These are phyloP conservation scores for Truncatella angustata DNA, from an alignment of 2,329 filamentous ascomycete genomes.

Conservation along the genomic window DNA sequence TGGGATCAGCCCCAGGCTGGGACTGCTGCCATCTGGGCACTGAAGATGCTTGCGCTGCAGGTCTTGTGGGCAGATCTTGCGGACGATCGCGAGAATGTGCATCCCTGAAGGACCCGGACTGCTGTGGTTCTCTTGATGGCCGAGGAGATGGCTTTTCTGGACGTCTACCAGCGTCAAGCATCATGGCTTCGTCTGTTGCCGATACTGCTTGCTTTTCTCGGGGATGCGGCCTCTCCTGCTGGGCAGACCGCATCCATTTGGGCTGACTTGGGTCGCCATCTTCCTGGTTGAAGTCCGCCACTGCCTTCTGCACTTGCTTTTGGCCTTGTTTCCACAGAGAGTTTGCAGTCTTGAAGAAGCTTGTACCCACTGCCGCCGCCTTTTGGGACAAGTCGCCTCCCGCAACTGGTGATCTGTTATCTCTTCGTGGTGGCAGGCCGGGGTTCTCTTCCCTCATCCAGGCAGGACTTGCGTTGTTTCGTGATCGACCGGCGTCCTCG, in stretches of 20 bases:
- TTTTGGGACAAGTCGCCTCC: constrained; percentile 71
- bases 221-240: constrained; percentile 40
- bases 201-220: constrained; percentile 32
- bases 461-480: constrained; percentile 46
- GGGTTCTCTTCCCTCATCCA: constrained; percentile 60
- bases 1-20: constrained; percentile 46
- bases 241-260: constrained; percentile 88
- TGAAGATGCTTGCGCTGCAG: constrained; percentile 40
- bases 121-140: constrained; percentile 21
- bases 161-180: constrained; percentile 67
- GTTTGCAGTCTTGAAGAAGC: constrained; percentile 88
- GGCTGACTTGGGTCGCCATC: constrained; percentile 78
- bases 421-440: constrained; percentile 43
- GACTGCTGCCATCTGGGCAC: constrained; percentile 60
- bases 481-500: constrained; percentile 31
- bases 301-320: constrained; percentile 89
- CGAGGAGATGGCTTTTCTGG: constrained; percentile 44
- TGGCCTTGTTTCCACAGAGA: constrained; percentile 93
- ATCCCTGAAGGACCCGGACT: constrained; percentile 12
- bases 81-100: constrained; percentile 45
- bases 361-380: constrained; percentile 79
- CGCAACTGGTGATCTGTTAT: constrained; percentile 54
- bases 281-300: constrained; percentile 76
- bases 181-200: constrained; percentile 71
- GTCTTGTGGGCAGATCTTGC: constrained; percentile 43